A percentile compares a stretch with the other conserved stretches of the same genome.
These are phyloP conservation scores for Lasiosphaeris hirsuta DNA, from an alignment of 495 filamentous ascomycete genomes.

Conservation along the genomic window DNA sequence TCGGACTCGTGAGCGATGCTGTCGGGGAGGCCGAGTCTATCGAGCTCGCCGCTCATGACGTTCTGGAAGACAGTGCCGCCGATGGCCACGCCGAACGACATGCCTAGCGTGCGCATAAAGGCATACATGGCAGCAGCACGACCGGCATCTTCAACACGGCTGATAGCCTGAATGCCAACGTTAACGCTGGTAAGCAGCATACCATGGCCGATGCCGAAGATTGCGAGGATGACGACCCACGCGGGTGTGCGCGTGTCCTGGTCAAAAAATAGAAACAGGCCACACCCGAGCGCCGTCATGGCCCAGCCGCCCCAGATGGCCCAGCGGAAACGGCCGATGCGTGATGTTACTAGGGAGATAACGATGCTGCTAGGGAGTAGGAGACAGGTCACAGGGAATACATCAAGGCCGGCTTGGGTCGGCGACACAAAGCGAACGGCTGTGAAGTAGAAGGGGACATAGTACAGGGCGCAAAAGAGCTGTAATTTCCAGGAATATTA, in stretches of 20 bases:
- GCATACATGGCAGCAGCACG: slow-evolving; percentile 57
- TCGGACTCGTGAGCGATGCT: slow-evolving; percentile 44
- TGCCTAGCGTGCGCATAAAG: slow-evolving; percentile 58
- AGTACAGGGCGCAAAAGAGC: slow-evolving; percentile 50
- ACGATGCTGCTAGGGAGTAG: slow-evolving; percentile 40
- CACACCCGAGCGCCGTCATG: slow-evolving; percentile 46
- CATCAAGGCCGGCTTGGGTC: slow-evolving; percentile 48
- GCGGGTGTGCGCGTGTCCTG: slow-evolving; percentile 40
- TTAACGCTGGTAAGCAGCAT: slow-evolving; percentile 50
- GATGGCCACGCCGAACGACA: slow-evolving; percentile 61
- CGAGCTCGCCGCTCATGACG: slow-evolving; percentile 45
- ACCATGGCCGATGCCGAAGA: slow-evolving; percentile 54
- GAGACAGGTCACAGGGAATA: slow-evolving; percentile 29
- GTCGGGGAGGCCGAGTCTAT: slow-evolving; percentile 34
- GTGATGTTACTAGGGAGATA: slow-evolving; percentile 47
- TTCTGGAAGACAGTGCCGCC: slow-evolving; percentile 63
- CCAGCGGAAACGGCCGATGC: slow-evolving; percentile 52
- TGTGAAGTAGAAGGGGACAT: slow-evolving; percentile 62
- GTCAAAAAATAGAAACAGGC: slow-evolving; percentile 46
- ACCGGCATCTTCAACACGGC: slow-evolving; percentile 46
- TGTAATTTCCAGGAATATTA: slow-evolving; percentile 12
- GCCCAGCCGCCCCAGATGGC: slow-evolving; percentile 57
- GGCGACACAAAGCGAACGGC: slow-evolving; percentile 53
- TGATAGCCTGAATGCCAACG: slow-evolving; percentile 52
- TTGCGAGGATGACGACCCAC: slow-evolving; percentile 52